Base-by-base conservation (phyloP, 495 filamentous ascomycete species). In the Sphaerosporella brunnea region DNA sequence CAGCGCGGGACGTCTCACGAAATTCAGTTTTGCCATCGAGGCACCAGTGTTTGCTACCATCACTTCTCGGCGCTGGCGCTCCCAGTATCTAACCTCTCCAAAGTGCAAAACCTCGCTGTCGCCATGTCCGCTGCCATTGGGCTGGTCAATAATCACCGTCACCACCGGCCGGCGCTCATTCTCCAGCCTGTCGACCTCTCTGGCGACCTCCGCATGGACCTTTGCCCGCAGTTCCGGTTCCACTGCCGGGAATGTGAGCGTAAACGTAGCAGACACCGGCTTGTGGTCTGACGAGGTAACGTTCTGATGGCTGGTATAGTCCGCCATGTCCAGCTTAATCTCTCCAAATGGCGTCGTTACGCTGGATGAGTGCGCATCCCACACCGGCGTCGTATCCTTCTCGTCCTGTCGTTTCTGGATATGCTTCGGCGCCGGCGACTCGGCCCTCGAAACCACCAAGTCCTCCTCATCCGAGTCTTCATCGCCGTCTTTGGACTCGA, bases 251-350 rank as follows among this genome's bases (percentile, higher is more conserved):
- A 84, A 94, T 15, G 73, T 74, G 2, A 99, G 60, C 0, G 72
- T 78, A 53, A 95, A 96, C 1, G 82, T 64, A 7, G 83, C 82
- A 50, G 74, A 73, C 8, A 96, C 59, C 0, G 92, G 92, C 62
- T 99, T 99, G 61, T 99, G 92, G 61, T 99, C 92, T 3, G 88
- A 95, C 1, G 92, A 92, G 10, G 81, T 69, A 11, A 96, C 75
- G 20, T 80, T 73, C 61, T 94, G 87, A 57, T 94, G 83, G 2
- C 88, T 84, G 2, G 77, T 74, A 62, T 99, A 99, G 46, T 69
- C 58, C 28, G 50, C 18, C 23, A 56, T 53, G 19, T 49, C 48
- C 18, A 61, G 23, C 11, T 16, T 54, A 15, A 59, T 50, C 51
- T 59, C 51, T 25, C 56, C 56, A 18, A 52, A 59, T 7, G 24